Evolutionary conservation across 192 early-diverging fungal species (phyloP).

Genomic region (Coemansia sp.): DNA sequence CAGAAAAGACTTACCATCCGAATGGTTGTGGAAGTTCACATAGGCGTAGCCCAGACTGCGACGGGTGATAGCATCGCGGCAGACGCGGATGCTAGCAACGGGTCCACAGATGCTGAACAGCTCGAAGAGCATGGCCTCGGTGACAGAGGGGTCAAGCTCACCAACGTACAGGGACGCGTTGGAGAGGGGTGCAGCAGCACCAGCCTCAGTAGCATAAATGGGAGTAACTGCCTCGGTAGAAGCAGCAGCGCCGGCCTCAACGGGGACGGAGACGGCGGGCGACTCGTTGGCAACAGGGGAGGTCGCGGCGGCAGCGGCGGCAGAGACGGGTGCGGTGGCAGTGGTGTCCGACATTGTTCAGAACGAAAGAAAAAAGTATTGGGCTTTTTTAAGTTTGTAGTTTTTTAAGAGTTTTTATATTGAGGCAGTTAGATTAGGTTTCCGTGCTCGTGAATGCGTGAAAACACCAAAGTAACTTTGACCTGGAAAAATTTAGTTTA

Average conservation of each 20-base stretch:
- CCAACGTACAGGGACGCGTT: constrained; percentile 92
- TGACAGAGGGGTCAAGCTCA: constrained; percentile 94
- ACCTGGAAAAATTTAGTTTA: constrained; percentile 21
- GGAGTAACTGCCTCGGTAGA: constrained; percentile 45
- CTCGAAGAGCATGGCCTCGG: constrained; percentile 96
- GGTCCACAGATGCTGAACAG: constrained; percentile 95
- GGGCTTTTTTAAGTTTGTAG: constrained; percentile 18
- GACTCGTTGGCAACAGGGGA: background rate
- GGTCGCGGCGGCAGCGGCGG: too few species aligned
- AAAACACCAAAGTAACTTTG: constrained; percentile 42
- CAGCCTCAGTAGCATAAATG: constrained; percentile 22
- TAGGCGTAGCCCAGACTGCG: constrained; percentile 96
- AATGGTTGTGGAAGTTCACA: constrained; percentile 94
- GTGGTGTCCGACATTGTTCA: constrained; percentile 43
- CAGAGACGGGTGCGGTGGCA: constrained; percentile 15
- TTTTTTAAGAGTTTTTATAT: constrained; percentile 29
- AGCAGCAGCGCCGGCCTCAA: constrained; percentile 43
- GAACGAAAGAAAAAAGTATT: constrained; percentile 16
- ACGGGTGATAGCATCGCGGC: constrained; percentile 95
- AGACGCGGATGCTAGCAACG: constrained; percentile 96
- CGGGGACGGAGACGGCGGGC: constrained; percentile 18
- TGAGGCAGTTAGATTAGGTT: constrained; percentile 40
- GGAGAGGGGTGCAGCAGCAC: constrained; percentile 48
- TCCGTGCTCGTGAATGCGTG: too few species aligned
- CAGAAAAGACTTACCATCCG: constrained; percentile 63